Evolutionary conservation across 1,284 basidiomycete species (phyloP).

Genomic region (Boletus hoseneyae): DNA sequence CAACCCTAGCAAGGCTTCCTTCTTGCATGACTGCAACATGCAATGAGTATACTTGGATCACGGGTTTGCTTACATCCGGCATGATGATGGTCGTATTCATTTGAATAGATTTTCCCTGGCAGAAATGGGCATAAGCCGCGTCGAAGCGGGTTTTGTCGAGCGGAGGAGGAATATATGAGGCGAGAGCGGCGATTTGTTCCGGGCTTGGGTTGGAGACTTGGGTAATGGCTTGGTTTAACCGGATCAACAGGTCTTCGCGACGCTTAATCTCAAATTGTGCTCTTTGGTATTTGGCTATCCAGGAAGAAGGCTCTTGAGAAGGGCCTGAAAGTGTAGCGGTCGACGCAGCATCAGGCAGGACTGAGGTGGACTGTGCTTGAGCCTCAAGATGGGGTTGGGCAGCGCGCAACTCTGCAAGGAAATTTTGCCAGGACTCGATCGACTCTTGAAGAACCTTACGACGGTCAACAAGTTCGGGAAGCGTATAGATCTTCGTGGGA

Average conservation of each 20-base stretch:
- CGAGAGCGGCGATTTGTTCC: slow-evolving; percentile 30
- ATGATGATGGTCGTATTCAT: slow-evolving; percentile 30
- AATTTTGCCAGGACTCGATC: slow-evolving; percentile 26
- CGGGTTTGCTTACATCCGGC: slow-evolving; percentile 28
- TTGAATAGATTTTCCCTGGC: slow-evolving; percentile 28
- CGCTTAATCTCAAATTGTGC: slow-evolving; percentile 34
- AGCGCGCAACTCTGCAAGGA: slow-evolving; percentile 20
- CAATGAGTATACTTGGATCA: slow-evolving; percentile 31
- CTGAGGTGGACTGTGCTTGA: background rate
- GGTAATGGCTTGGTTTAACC: slow-evolving; percentile 29
- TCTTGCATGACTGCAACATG: slow-evolving; percentile 35
- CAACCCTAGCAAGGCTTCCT: slow-evolving; percentile 30
- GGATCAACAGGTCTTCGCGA: slow-evolving; percentile 29
- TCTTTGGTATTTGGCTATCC: slow-evolving; percentile 23
- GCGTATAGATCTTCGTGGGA: slow-evolving; percentile 24
- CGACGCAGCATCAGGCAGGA: background rate
- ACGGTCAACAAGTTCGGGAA: slow-evolving; percentile 29
- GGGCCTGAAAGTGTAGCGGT: slow-evolving; percentile 4
- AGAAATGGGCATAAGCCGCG: slow-evolving; percentile 30
- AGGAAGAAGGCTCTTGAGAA: slow-evolving; percentile 20
- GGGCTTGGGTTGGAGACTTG: slow-evolving; percentile 23
- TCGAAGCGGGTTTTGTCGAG: slow-evolving; percentile 32
- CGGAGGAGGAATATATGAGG: slow-evolving; percentile 29
- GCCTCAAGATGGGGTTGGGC: slow-evolving; percentile 18
- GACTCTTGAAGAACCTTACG: slow-evolving; percentile 29